These are phyloP conservation scores for Amylostereum chailletii DNA, from an alignment of 1,284 basidiomycete genomes.

Conservation along the genomic window DNA sequence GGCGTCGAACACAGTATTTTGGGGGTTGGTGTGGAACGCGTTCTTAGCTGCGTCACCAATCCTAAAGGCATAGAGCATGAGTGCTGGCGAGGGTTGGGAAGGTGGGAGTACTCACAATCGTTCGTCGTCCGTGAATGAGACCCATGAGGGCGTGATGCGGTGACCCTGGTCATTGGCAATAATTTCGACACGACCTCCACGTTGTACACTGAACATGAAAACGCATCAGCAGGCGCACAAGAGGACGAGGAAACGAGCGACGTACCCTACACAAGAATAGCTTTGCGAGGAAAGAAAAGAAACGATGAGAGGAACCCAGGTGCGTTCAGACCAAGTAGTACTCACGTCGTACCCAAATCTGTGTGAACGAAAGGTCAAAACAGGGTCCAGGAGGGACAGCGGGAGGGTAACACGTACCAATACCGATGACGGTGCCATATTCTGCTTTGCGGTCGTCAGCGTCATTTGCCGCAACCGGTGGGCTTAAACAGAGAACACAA, in stretches of 20 bases:
- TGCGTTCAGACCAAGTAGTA: background rate
- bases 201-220: constrained; percentile 65
- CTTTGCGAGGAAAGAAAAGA: constrained; percentile 23
- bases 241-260: constrained; percentile 1
- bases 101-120: constrained; percentile 55
- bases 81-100: too few relatives aligned
- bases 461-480: constrained; percentile 47
- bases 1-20: constrained; percentile 95
- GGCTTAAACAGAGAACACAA: constrained; percentile 55
- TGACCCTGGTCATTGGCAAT: constrained; percentile 98
- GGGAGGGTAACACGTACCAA: constrained; percentile 45
- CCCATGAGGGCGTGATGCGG: constrained; percentile 95
- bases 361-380: constrained; percentile 6
- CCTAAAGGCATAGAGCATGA: constrained; percentile 23
- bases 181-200: constrained; percentile 89
- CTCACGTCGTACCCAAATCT: constrained; percentile 80
- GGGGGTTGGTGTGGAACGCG: constrained; percentile 76
- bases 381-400: too few relatives aligned
- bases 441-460: constrained; percentile 40
- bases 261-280: constrained; percentile 73
- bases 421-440: constrained; percentile 93
- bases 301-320: constrained; percentile 3
- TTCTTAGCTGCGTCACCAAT: constrained; percentile 78
- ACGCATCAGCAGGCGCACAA: background rate
- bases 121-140: constrained; percentile 86